Conservation (phyloP, 371 early-diverging fungal species). For the Syncephalastrum racemosum region DNA sequence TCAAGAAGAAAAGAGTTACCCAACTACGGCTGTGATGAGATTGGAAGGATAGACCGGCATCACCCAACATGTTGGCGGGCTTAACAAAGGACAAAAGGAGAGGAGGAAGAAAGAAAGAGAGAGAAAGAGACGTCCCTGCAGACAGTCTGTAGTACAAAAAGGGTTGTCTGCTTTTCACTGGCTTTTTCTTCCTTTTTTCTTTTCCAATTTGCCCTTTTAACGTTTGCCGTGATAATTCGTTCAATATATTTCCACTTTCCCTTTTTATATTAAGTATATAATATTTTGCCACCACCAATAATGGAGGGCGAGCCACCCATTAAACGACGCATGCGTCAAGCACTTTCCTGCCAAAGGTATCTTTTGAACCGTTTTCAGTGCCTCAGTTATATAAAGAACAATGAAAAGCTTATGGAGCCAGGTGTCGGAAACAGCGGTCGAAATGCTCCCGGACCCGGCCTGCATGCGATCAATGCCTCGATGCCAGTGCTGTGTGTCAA, state of each 20-base stretch:
- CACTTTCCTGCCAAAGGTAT: conserved; percentile 51
- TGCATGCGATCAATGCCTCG: conserved; percentile 38
- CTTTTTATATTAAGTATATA: too few relatives aligned
- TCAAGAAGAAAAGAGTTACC: too few relatives aligned
- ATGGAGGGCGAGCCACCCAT: conserved; percentile 16
- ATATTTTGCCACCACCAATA: not conserved
- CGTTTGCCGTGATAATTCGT: too few relatives aligned
- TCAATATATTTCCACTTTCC: too few relatives aligned
- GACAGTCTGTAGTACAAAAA: too few relatives aligned
- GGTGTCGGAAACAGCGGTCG: conserved; percentile 48
- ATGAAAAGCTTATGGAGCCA: conserved; percentile 6
- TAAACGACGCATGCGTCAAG: conserved; percentile 42
- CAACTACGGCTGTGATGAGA: not conserved
- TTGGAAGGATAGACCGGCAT: too few relatives aligned
- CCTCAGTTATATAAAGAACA: not conserved
- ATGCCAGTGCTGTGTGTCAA: conserved; percentile 29
- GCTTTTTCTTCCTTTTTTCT: too few relatives aligned
- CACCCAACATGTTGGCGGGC: conserved; percentile 8
- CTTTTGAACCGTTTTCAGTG: not conserved
- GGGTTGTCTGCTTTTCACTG: too few relatives aligned
- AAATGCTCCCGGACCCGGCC: conserved; percentile 48
- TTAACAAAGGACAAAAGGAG: conserved; percentile 2
- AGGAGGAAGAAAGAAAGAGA: too few relatives aligned
- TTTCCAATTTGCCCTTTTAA: conserved; percentile 3
- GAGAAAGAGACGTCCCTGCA: too few relatives aligned